These are phyloP conservation scores for Phallus indusiatus DNA, from an alignment of 768 basidiomycete species.

Conservation along the genomic window DNA sequence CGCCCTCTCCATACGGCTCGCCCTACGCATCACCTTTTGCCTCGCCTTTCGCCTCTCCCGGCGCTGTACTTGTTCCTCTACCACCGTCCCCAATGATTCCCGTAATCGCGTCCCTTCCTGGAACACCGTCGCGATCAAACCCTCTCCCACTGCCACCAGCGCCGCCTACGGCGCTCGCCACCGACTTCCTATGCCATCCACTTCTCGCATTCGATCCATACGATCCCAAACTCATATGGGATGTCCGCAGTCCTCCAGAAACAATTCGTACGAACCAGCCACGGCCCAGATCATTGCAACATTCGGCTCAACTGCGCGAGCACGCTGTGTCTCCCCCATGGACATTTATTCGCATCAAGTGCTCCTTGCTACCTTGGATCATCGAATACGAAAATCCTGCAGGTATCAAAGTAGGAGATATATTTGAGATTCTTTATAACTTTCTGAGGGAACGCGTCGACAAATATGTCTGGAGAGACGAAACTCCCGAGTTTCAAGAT, in stretches of 20 bases:
- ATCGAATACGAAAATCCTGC: constrained; percentile 3
- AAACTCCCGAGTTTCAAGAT: neutral
- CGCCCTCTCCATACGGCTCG: constrained; percentile 2
- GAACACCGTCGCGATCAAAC: neutral
- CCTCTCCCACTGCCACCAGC: constrained; percentile 1
- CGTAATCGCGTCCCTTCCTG: neutral
- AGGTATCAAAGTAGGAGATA: constrained; percentile 1
- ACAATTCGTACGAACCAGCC: neutral
- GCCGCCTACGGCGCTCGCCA: neutral
- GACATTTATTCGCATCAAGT: constrained; percentile 6
- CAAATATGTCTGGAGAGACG: neutral
- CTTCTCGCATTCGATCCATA: constrained; percentile 4
- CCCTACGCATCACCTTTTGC: neutral
- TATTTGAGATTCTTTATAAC: neutral
- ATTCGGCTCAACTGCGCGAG: neutral
- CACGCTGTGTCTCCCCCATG: constrained; percentile 6
- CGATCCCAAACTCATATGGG: constrained; percentile 4
- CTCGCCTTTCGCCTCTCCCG: neutral
- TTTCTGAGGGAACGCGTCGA: neutral
- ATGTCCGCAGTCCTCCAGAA: constrained; percentile 1
- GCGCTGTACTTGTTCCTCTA: neutral
- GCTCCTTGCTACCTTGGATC: constrained; percentile 1
- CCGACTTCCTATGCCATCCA: constrained; percentile 1
- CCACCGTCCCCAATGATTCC: constrained; percentile 1
- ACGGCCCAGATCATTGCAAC: neutral